Base-by-base conservation (phyloP, 495 filamentous ascomycete genomes). In the Aspergillus nidulans region DNA sequence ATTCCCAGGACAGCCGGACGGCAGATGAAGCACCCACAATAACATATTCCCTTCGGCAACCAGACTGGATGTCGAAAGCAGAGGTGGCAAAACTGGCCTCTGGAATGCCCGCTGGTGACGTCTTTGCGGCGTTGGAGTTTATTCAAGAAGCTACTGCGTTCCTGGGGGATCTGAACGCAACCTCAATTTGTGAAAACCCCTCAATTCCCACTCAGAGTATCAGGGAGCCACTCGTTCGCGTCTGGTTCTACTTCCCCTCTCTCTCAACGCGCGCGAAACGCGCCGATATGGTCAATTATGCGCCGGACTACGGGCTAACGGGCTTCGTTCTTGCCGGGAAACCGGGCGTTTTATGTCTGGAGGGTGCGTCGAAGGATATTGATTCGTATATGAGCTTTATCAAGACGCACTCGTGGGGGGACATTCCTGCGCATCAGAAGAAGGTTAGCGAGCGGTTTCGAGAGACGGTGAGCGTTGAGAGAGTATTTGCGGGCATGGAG, bases 171-270 rank as follows among this genome's bases (percentile, higher is more conserved):
- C 9, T 24, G 10, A 13, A 16, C 47, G 4, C 16, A 9, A 49
- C 2, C 42, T 43, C 16, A 28, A 13, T 9, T 39, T 12, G 3
- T 18, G 15, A 36, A 15, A 6, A 0, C 25, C 19, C 10, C 39
- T 24, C 3, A 26, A 18, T 18, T 1, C 46, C 45, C 30, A 12
- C 30, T 3, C 6, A 6, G 15, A 12, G 15, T 3, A 34, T 34
- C 9, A 34, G 15, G 5, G 30, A 21, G 6, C 64, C 68, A 8
- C 56, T 67, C 15, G 70, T 73, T 0, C 48, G 71, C 39, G 71
- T 71, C 9, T 74, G 71, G 71, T 74, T 74, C 38, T 74, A 74
- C 56, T 71, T 74, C 43, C 71, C 71, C 1, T 74, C 71, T 1
- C 52, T 74, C 6, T 74, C 71, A 5, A 74, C 67, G 0, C 64